Conservation (phyloP, 2,329 filamentous ascomycete genomes). For the Sphaceloma murrayae region DNA sequence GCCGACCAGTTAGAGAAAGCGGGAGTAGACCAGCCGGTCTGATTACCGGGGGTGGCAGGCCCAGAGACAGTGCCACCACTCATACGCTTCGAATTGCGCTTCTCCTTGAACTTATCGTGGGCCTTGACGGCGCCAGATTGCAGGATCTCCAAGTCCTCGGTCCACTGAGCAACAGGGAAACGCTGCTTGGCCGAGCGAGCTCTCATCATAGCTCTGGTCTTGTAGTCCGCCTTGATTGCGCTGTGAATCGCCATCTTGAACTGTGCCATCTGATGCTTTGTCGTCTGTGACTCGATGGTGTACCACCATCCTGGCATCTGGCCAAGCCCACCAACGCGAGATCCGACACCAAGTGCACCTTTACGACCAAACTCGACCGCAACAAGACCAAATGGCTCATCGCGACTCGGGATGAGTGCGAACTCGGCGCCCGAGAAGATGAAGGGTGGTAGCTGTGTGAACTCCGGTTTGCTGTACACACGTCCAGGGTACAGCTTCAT, state of each 20-base stretch:
- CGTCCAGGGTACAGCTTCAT: constrained; percentile 57
- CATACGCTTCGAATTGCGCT: constrained; percentile 22
- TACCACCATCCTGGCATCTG: constrained; percentile 66
- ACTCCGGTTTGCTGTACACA: constrained; percentile 59
- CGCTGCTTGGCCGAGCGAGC: constrained; percentile 55
- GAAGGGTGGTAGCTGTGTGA: constrained; percentile 56
- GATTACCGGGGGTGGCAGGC: constrained; percentile 16
- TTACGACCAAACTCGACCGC: constrained; percentile 61
- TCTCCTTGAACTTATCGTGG: constrained; percentile 38
- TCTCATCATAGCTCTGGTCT: constrained; percentile 53
- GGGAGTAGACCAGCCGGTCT: constrained; percentile 23
- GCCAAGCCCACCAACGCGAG: constrained; percentile 57
- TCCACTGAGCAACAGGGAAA: constrained; percentile 59
- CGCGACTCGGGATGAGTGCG: constrained; percentile 57
- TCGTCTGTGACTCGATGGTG: constrained; percentile 56
- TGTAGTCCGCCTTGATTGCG: constrained; percentile 48
- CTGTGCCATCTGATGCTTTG: constrained; percentile 53
- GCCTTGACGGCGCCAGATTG: constrained; percentile 52
- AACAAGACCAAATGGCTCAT: constrained; percentile 60
- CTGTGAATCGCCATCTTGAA: constrained; percentile 56
- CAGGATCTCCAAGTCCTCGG: constrained; percentile 54
- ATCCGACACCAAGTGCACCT: constrained; percentile 57
- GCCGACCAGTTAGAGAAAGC: constrained; percentile 27
- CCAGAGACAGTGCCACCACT: constrained; percentile 18
- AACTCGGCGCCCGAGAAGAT: constrained; percentile 61